Evolutionary conservation across 192 early-diverging fungal genomes (phyloP).

Genomic region (Coemansia sp.): DNA sequence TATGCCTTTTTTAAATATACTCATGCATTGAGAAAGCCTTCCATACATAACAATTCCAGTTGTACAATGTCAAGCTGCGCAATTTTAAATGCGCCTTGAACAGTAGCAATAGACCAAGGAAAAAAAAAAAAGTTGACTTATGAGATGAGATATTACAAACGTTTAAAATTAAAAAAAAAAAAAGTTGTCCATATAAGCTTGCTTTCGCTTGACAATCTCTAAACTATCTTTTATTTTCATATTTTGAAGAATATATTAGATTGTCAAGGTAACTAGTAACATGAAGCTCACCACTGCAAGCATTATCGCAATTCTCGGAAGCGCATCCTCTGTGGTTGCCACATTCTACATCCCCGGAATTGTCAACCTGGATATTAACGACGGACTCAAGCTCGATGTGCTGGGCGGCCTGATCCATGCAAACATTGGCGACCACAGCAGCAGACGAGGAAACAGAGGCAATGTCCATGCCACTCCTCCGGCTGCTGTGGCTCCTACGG

Average conservation of each 20-base stretch:
- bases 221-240: conserved; percentile 6
- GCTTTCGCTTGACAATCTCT: background rate
- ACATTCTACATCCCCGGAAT: conserved; percentile 39
- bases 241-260: background rate
- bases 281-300: conserved; percentile 16
- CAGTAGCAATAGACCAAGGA: no score
- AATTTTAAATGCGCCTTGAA: no score
- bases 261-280: background rate
- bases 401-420: conserved; percentile 39
- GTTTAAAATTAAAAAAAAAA: background rate
- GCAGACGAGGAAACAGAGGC: conserved; percentile 1
- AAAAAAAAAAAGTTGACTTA: no score
- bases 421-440: conserved; percentile 19
- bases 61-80: no score
- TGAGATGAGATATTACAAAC: no score
- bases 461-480: no score
- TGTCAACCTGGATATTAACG: conserved; percentile 24
- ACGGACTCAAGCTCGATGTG: conserved; percentile 30
- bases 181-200: background rate
- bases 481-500: no score
- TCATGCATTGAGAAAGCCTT: background rate
- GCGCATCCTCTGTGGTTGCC: conserved; percentile 11
- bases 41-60: background rate
- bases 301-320: conserved; percentile 5
- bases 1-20: no score